Percentiles rank a stretch among this genome's conserved stretches.
These are phyloP conservation scores for Boletus eberwhitei DNA, from an alignment of 768 basidiomycete species.

Conservation along the genomic window DNA sequence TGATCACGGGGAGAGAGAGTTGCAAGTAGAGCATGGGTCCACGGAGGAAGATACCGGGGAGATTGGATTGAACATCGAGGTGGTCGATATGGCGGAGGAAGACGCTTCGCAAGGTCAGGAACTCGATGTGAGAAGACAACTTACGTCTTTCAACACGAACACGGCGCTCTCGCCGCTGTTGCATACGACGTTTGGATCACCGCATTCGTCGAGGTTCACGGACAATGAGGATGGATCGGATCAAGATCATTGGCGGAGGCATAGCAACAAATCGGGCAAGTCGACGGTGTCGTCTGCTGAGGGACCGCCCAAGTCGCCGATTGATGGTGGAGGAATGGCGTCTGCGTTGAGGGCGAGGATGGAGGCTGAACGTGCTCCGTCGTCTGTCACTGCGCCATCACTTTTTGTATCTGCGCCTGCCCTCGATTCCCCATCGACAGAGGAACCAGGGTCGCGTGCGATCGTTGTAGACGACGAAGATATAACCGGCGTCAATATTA, in stretches of 20 bases:
- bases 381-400: neutral
- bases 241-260: constrained; percentile 17
- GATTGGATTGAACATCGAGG: constrained; percentile 12
- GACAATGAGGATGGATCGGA: constrained; percentile 30
- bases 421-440: neutral
- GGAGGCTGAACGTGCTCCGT: constrained; percentile 8
- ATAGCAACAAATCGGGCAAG: constrained; percentile 15
- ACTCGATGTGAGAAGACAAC: neutral
- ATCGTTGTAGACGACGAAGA: constrained; percentile 20
- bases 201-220: constrained; percentile 31
- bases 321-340: constrained; percentile 14
- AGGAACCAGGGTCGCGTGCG: constrained; percentile 1
- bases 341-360: constrained; percentile 18
- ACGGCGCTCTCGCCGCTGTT: constrained; percentile 34
- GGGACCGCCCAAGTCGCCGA: constrained; percentile 9
- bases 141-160: constrained; percentile 5
- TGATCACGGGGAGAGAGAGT: constrained; percentile 19
- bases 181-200: constrained; percentile 43
- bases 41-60: neutral
- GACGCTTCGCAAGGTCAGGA: constrained; percentile 13
- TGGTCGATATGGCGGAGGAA: constrained; percentile 10
- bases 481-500: constrained; percentile 6
- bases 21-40: constrained; percentile 20
- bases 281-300: constrained; percentile 16
- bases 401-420: neutral